A percentile compares a stretch with the other conserved stretches of the same genome.
These are phyloP conservation scores for Colletotrichum chrysophilum DNA, from an alignment of 2,329 filamentous ascomycete species.

Conservation along the genomic window DNA sequence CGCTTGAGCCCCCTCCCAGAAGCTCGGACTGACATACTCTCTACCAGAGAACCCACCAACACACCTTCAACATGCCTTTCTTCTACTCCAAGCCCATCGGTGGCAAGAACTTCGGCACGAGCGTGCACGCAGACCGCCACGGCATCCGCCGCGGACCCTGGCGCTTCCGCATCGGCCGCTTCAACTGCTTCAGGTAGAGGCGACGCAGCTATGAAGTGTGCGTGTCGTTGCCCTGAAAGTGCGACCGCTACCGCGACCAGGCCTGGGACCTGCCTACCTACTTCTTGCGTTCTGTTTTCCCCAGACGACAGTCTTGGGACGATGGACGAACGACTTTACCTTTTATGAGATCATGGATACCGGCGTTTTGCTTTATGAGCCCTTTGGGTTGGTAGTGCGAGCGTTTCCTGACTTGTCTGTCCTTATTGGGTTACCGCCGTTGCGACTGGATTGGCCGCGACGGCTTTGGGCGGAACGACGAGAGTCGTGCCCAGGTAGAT, in stretches of 20 bases:
- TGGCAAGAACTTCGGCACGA: slow-evolving; percentile 55
- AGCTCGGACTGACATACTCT: neutral
- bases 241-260: neutral
- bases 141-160: slow-evolving; percentile 55
- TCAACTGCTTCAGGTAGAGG: slow-evolving; percentile 52
- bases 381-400: neutral
- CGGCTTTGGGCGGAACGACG: neutral
- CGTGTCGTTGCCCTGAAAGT: neutral
- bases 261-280: neutral
- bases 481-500: neutral
- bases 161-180: slow-evolving; percentile 54
- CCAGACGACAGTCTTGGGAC: neutral
- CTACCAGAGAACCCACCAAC: neutral
- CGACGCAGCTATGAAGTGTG: neutral
- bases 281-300: neutral
- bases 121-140: slow-evolving; percentile 47
- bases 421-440: neutral
- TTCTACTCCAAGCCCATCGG: slow-evolving; percentile 53
- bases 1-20: neutral
- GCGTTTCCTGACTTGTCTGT: slow-evolving; percentile 13
- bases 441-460: neutral
- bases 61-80: slow-evolving; percentile 44
- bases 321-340: neutral
- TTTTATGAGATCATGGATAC: neutral
- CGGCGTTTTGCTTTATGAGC: neutral